Evolutionary conservation across 371 early-diverging fungal genomes (phyloP).

Genomic region (Parasitella parasitica): DNA sequence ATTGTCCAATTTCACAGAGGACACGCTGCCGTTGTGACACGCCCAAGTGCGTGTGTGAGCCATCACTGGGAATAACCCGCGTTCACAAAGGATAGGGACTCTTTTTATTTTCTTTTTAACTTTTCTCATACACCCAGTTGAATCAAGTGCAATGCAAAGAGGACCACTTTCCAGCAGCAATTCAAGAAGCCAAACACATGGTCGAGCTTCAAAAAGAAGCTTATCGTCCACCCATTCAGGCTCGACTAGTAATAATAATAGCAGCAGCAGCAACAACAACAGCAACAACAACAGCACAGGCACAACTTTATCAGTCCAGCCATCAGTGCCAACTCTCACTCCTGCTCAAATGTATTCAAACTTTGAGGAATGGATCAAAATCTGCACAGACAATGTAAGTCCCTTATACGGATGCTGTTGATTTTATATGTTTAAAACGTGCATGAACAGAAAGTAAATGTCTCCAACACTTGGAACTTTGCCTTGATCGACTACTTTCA

Average conservation of each 20-base stretch:
- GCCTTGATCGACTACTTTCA: slow-evolving; percentile 98
- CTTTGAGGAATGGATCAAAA: slow-evolving; percentile 97
- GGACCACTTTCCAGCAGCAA: background rate
- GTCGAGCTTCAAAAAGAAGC: background rate
- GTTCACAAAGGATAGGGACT: background rate
- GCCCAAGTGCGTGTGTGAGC: background rate
- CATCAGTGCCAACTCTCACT: slow-evolving; percentile 27
- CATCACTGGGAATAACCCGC: background rate
- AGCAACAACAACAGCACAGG: background rate
- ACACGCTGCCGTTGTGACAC: too few relatives aligned
- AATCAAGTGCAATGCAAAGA: background rate
- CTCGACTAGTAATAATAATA: background rate
- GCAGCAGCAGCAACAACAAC: background rate
- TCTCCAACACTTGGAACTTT: slow-evolving; percentile 97
- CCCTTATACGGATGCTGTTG: too few relatives aligned
- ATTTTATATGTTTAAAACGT: too few relatives aligned
- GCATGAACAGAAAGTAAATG: slow-evolving; percentile 97
- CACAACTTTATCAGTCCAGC: background rate
- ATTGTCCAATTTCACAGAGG: too few relatives aligned
- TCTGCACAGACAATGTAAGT: slow-evolving; percentile 94
- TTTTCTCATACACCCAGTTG: background rate
- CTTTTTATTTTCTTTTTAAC: background rate
- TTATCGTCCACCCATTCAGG: background rate
- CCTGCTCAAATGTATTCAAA: slow-evolving; percentile 57
- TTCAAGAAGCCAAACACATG: background rate